A percentile compares a stretch with the other conserved stretches of the same genome.
Conservation (phyloP, 441 rosid species). For the Gossypium lobatum region DNA sequence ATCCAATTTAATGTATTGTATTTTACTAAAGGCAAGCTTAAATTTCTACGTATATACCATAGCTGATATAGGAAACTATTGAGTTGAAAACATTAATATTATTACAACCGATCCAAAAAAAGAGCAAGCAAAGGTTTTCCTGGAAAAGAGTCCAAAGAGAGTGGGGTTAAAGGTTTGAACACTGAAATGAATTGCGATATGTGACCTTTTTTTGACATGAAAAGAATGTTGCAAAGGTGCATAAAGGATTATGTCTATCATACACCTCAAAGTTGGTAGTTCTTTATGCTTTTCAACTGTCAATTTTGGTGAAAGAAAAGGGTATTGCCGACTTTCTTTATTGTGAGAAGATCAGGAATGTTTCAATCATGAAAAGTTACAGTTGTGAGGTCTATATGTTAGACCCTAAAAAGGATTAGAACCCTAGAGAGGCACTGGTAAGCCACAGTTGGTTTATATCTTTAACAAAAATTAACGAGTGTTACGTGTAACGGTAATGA, state of each 20-base stretch:
- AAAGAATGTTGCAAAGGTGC: conserved; percentile 1
- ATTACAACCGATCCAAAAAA: not conserved
- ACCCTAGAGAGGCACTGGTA: no score
- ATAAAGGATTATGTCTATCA: not conserved
- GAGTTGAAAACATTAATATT: not conserved
- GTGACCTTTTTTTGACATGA: not conserved
- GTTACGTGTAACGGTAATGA: no score
- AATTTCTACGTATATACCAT: not conserved
- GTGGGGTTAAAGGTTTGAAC: not conserved
- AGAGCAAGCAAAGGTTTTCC: not conserved
- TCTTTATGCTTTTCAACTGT: conserved; percentile 10
- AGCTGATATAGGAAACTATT: not conserved
- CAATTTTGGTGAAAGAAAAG: conserved; percentile 13
- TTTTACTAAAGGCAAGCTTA: not conserved
- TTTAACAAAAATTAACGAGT: no score
- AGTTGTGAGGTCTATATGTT: not conserved
- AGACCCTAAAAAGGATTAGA: not conserved
- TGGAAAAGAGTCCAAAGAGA: not conserved
- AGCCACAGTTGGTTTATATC: not conserved
- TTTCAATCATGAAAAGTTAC: not conserved
- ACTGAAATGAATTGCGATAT: not conserved
- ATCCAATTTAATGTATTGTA: not conserved
- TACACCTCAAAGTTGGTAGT: not conserved
- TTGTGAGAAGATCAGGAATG: not conserved
- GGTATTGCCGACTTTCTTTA: not conserved